Conservation (phyloP, 2,329 filamentous ascomycete genomes). For the Byssothecium circinans region DNA sequence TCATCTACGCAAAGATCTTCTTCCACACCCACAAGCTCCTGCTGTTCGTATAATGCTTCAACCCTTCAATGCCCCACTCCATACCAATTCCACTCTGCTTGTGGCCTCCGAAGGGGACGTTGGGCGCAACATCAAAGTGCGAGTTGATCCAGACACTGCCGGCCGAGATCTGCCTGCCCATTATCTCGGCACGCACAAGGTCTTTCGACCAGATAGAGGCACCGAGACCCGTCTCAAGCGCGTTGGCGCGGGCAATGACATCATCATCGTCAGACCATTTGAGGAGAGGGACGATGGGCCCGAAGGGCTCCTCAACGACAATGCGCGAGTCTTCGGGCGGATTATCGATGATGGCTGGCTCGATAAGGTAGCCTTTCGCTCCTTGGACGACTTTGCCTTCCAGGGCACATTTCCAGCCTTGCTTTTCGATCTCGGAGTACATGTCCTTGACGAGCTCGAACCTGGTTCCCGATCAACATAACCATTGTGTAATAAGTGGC, state of each 20-base stretch:
- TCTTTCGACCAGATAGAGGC: slow-evolving; percentile 52
- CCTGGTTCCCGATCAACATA: slow-evolving; percentile 15
- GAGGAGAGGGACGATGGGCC: slow-evolving; percentile 65
- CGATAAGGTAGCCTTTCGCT: slow-evolving; percentile 58
- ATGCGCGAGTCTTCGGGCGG: slow-evolving; percentile 59
- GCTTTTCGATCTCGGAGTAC: slow-evolving; percentile 56
- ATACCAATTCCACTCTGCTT: slow-evolving; percentile 77
- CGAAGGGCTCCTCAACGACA: slow-evolving; percentile 64
- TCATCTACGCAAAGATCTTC: slow-evolving; percentile 15
- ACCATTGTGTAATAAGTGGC: no score
- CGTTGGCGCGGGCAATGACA: slow-evolving; percentile 52
- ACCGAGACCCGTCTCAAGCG: slow-evolving; percentile 52
- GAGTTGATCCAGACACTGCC: slow-evolving; percentile 58
- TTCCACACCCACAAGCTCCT: slow-evolving; percentile 25
- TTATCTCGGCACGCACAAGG: slow-evolving; percentile 45
- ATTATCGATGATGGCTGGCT: slow-evolving; percentile 61
- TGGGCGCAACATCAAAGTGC: slow-evolving; percentile 34
- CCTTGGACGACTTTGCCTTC: slow-evolving; percentile 38
- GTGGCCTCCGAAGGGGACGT: slow-evolving; percentile 67
- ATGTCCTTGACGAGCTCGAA: slow-evolving; percentile 61
- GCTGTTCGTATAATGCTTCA: slow-evolving; percentile 25
- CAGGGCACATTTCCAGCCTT: slow-evolving; percentile 56
- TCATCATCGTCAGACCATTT: slow-evolving; percentile 59
- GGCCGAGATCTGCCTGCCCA: slow-evolving; percentile 51
- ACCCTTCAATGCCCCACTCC: slow-evolving; percentile 54